Conservation (phyloP, 2,329 filamentous ascomycete species). For the Amylocarpus encephaloides region DNA sequence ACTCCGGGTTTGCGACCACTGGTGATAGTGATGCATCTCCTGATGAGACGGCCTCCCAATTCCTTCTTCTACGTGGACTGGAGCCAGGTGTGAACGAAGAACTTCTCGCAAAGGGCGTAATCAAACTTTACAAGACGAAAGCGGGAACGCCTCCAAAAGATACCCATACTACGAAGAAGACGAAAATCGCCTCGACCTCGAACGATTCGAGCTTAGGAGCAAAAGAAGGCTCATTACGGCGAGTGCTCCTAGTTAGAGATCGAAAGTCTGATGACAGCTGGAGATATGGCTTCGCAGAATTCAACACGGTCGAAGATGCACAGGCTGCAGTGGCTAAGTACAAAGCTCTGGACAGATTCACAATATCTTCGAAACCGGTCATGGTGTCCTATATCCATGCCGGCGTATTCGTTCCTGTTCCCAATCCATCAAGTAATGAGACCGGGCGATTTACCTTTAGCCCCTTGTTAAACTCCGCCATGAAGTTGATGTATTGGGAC, state of each 20-base stretch:
- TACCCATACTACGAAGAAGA: constrained; percentile 30
- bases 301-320: constrained; percentile 69
- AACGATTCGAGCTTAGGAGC: constrained; percentile 54
- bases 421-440: constrained; percentile 48
- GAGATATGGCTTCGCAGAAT: constrained; percentile 80
- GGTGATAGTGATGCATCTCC: constrained; percentile 49
- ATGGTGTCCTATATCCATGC: constrained; percentile 71
- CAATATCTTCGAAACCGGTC: constrained; percentile 67
- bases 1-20: constrained; percentile 40
- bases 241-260: constrained; percentile 72
- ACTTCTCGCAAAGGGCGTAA: constrained; percentile 64
- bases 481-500: constrained; percentile 73
- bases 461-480: constrained; percentile 59
- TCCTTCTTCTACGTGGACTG: constrained; percentile 67
- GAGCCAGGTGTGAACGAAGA: constrained; percentile 66
- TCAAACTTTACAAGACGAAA: constrained; percentile 63
- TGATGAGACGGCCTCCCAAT: constrained; percentile 54
- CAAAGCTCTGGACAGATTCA: constrained; percentile 67
- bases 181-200: constrained; percentile 46
- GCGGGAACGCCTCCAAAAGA: constrained; percentile 32
- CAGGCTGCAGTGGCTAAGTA: constrained; percentile 67
- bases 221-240: constrained; percentile 64
- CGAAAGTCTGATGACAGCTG: constrained; percentile 64
- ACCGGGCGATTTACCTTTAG: constrained; percentile 62
- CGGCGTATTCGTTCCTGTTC: constrained; percentile 75